Evolutionary conservation across 805 yeast genomes (phyloP), one percentile per base, ranked within the genome.

Genomic region (Metschnikowia continentalis): DNA sequence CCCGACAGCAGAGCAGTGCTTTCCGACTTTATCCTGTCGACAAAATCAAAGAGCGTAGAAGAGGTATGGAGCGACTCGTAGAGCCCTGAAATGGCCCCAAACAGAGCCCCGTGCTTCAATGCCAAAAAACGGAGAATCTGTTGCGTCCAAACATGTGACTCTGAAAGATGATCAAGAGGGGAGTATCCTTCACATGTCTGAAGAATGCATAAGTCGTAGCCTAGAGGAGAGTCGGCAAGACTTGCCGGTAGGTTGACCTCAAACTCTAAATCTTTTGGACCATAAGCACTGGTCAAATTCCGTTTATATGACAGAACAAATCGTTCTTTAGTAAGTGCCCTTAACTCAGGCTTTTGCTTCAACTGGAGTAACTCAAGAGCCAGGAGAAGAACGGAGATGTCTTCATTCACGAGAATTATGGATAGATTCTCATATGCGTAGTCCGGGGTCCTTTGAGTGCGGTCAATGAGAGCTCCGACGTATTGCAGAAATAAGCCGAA

Each of bases 41-140:
- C 37, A 8, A 42, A 49, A 5, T 47, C 47, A 3, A 51, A 32
- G 20, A 55, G 38, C 3, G 46, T 46, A 13, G 40, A 35, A 1
- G 54, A 42, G 6, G 48, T 44, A 11, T 57, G 56, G 14, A 58
- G 54, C 17, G 61, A 58, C 2, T 63, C 57, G 17, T 54, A 46
- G 6, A 67, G 56, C 6, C 50, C 58, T 2, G 55, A 50, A 4
- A 57, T 33, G 2, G 59, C 56, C 1, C 57, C 53, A 33, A 63
- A 57, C 33, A 49, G 46, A 0, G 60, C 66, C 1, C 73, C 71
- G 51, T 69, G 75, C 33, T 66, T 63, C 49, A 67, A 45, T 3
- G 69, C 62, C 3, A 70, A 49, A 36, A 66, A 65, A 15, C 77
- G 59, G 10, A 75, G 54, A n/a, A 62, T 46, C 50, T 75, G 73